phyloP scores from a whole-genome alignment of 352 stramenopile genomes.

The Globisporangium rhizosaccharum region DNA sequence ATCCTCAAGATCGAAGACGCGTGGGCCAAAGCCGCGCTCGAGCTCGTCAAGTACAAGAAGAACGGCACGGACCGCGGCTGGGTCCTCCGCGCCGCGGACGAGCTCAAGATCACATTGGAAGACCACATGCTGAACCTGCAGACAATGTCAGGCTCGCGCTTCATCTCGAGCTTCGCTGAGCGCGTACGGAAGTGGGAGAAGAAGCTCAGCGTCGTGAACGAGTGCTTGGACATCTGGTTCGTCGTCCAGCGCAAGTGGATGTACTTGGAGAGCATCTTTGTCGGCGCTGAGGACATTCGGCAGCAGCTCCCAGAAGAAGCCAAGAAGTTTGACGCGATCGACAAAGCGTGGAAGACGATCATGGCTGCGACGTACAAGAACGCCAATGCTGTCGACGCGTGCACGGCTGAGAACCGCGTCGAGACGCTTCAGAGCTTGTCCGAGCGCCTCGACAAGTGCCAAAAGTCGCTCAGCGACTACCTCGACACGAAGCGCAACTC shows the following conservation, averaged over 20 bases:
- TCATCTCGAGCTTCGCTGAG: slow-evolving; percentile 88
- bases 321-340: slow-evolving; percentile 92
- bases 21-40: slow-evolving; percentile 88
- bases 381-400: slow-evolving; percentile 88
- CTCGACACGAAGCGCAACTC: slow-evolving; percentile 89
- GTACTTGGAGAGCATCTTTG: slow-evolving; percentile 94
- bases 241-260: slow-evolving; percentile 94
- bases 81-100: slow-evolving; percentile 77
- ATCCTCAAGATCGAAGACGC: slow-evolving; percentile 89
- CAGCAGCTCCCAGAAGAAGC: slow-evolving; percentile 91
- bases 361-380: slow-evolving; percentile 91
- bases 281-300: slow-evolving; percentile 91
- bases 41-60: slow-evolving; percentile 92
- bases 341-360: slow-evolving; percentile 92
- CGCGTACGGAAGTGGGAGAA: slow-evolving; percentile 91
- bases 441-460: slow-evolving; percentile 87
- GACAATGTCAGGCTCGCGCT: slow-evolving; percentile 89
- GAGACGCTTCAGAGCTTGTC: slow-evolving; percentile 86
- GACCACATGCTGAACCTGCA: slow-evolving; percentile 88
- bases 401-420: slow-evolving; percentile 82
- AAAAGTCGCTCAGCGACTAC: slow-evolving; percentile 89
- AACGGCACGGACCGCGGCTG: slow-evolving; percentile 83
- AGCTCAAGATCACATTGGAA: slow-evolving; percentile 79
- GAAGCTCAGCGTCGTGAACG: slow-evolving; percentile 85
- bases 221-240: slow-evolving; percentile 91